A percentile compares a stretch with the other conserved stretches of the same genome.
Evolutionary conservation across 768 basidiomycete species (phyloP).

Genomic region (Serendipita indica): DNA sequence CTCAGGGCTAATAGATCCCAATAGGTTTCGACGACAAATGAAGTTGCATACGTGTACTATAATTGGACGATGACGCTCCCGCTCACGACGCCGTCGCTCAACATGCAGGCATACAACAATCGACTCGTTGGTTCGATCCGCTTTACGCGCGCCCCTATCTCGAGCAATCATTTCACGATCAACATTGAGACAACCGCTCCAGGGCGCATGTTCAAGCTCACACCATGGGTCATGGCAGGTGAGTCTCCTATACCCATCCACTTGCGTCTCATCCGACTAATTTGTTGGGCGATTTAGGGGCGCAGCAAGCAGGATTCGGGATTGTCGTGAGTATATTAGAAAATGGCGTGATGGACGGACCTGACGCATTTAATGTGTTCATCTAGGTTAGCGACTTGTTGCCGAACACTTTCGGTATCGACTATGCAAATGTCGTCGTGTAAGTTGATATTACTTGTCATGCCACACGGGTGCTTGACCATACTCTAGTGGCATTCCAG

Average conservation of each 20-base stretch:
- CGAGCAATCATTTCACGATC: not conserved
- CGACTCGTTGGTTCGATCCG: not conserved
- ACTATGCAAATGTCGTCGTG: slow-evolving; percentile 3
- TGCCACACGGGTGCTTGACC: too few species aligned
- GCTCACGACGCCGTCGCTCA: not conserved
- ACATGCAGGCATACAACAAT: slow-evolving; percentile 2
- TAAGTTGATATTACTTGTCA: too few species aligned
- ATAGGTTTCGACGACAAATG: slow-evolving; percentile 3
- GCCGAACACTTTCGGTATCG: not conserved
- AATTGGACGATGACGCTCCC: slow-evolving; percentile 5
- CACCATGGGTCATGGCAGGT: not conserved
- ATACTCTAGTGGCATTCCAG: too few species aligned
- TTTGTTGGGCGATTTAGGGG: too few species aligned
- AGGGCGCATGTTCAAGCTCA: not conserved
- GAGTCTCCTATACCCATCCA: too few species aligned
- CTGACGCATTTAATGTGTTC: not conserved
- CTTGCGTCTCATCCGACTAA: too few species aligned
- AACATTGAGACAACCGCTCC: not conserved
- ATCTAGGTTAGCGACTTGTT: not conserved
- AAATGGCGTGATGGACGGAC: not conserved
- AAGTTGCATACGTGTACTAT: slow-evolving; percentile 5
- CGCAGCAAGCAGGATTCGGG: not conserved
- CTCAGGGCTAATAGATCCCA: not conserved
- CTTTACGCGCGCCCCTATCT: not conserved
- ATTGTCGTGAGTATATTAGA: not conserved